phyloP scores from a whole-genome alignment of 2,329 filamentous ascomycete species.

The Epichloe aotearoae region DNA sequence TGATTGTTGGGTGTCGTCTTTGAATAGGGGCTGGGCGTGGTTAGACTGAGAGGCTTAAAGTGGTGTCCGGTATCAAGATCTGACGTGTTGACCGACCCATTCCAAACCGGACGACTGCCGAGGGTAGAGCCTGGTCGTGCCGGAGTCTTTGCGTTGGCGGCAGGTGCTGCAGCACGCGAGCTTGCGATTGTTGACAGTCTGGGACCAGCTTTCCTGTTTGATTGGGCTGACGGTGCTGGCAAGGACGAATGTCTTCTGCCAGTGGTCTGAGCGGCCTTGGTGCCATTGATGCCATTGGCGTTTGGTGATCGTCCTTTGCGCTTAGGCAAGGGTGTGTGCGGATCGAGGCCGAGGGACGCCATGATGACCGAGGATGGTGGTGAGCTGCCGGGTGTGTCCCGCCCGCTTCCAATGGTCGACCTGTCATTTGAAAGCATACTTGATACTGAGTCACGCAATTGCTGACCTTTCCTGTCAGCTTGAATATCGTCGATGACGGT shows the following conservation, averaged over 20 bases:
- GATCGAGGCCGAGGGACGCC: slow-evolving; percentile 38
- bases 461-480: slow-evolving; percentile 49
- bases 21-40: slow-evolving; percentile 45
- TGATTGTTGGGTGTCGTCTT: slow-evolving; percentile 28
- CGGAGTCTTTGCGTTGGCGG: slow-evolving; percentile 23
- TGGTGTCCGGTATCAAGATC: slow-evolving; percentile 55
- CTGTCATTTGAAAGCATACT: slow-evolving; percentile 78
- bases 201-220: slow-evolving; percentile 27
- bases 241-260: slow-evolving; percentile 34
- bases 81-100: slow-evolving; percentile 47
- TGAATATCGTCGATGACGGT: slow-evolving; percentile 59
- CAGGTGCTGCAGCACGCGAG: slow-evolving; percentile 37
- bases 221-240: slow-evolving; percentile 29
- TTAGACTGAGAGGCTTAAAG: slow-evolving; percentile 49
- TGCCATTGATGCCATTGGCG: slow-evolving; percentile 27
- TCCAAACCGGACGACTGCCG: slow-evolving; percentile 59
- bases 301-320: slow-evolving; percentile 35
- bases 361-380: slow-evolving; percentile 49
- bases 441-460: slow-evolving; percentile 82
- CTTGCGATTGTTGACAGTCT: slow-evolving; percentile 33
- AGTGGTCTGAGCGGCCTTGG: slow-evolving; percentile 30
- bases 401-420: slow-evolving; percentile 54
- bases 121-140: slow-evolving; percentile 32
- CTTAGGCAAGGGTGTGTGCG: slow-evolving; percentile 30
- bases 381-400: slow-evolving; percentile 58